Base-by-base conservation (phyloP, 2,329 filamentous ascomycete species). In the Penicillium sp. region DNA sequence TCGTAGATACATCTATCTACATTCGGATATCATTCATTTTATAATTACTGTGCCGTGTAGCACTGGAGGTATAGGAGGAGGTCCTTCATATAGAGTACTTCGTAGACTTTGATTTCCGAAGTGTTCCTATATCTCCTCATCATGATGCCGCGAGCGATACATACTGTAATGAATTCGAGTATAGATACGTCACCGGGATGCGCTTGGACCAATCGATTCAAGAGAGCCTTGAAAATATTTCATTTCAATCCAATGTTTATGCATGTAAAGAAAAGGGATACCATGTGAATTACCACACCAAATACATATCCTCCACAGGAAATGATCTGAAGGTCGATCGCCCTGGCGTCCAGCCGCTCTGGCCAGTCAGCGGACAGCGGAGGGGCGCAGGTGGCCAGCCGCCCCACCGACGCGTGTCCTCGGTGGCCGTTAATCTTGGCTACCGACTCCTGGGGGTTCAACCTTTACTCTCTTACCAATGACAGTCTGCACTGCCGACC, bases 391-490 rank as follows among this genome's bases (percentile, higher is more conserved):
- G 55, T 58, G 56, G 53, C 59, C 62, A 57, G n/a, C 41, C 13
- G 37, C 37, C 33, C 61, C 64, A 66, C 61, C 13, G 61, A 66
- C 63, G 64, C 63, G 63, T 63, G 63, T 64, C 63, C 60, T 54
- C 31, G 19, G 46, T 26, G 14, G n/a, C 21, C 46, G 21, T 51
- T 55, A 39, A 27, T 13, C 39, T 53, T 51, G 24, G 21, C 41
- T 35, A 37, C 16, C 31, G 31, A 33, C 10, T 31, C 13, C 31
- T 33, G 31, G 31, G 31, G 31, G 31, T 6, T 16, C 31, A 33
- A 33, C 13, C 31, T 33, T 33, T 33, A 11, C 31, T 6, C 13
- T 14, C 5, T 29, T 29, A 29, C 31, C 31, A 33, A 33, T 33
- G 31, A 19, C 35, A n/a, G n/a, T 39, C 3, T 39, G 11, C 16